Evolutionary conservation across 768 basidiomycete genomes (phyloP).

Genomic region (Suillus subaureus): DNA sequence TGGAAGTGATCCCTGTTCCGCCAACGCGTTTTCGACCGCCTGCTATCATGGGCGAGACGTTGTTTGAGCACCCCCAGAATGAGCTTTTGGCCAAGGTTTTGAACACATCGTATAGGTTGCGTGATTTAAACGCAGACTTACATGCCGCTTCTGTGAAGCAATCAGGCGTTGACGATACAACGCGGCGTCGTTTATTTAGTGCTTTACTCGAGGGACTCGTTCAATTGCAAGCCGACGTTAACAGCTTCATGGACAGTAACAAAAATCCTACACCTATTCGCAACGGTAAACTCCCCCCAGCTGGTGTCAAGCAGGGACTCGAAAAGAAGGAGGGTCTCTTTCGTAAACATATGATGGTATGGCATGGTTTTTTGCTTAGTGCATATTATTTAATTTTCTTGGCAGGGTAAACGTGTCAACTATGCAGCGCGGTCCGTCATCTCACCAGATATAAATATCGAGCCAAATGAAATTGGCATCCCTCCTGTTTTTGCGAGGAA

Average conservation of each 20-base stretch:
- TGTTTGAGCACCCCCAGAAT: constrained; percentile 97
- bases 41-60: constrained; percentile 83
- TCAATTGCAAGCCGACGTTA: constrained; percentile 92
- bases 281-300: constrained; percentile 87
- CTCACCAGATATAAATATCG: constrained; percentile 98
- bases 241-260: constrained; percentile 95
- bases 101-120: constrained; percentile 75
- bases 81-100: constrained; percentile 83
- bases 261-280: constrained; percentile 89
- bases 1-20: constrained; percentile 88
- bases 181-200: constrained; percentile 60
- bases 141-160: constrained; percentile 62
- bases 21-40: constrained; percentile 97
- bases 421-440: constrained; percentile 99
- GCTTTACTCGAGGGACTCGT: constrained; percentile 79
- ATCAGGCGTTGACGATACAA: constrained; percentile 49
- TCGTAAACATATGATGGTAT: constrained; percentile 98
- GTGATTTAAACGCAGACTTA: constrained; percentile 73
- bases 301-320: constrained; percentile 93
- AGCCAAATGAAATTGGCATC: constrained; percentile 97
- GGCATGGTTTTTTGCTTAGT: constrained; percentile 19
- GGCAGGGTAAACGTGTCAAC: constrained; percentile 97
- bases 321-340: constrained; percentile 99
- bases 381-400: constrained; percentile 6
- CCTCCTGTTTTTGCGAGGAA: constrained; percentile 97